phyloP scores from a whole-genome alignment of 2,329 filamentous ascomycete genomes.

The Lachnellula suecica region DNA sequence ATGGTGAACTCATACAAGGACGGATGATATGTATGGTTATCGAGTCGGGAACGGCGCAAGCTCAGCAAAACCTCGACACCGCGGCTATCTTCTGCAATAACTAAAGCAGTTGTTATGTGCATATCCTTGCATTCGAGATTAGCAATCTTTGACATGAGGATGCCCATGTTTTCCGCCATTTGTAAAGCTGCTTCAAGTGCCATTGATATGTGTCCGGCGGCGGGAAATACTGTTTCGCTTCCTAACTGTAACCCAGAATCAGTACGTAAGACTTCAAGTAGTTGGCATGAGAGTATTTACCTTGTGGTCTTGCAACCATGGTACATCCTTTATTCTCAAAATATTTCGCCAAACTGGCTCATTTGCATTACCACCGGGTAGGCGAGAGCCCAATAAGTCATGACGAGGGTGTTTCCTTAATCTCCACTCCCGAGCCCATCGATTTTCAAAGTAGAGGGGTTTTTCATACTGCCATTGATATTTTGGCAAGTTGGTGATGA shows the following conservation, averaged over 20 bases:
- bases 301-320: conserved; percentile 50
- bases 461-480: conserved; percentile 53
- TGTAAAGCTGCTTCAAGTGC: neutral
- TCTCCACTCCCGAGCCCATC: conserved; percentile 42
- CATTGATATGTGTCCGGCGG: neutral
- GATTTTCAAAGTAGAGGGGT: conserved; percentile 52
- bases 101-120: neutral
- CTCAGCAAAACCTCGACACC: neutral
- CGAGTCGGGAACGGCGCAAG: neutral
- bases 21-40: neutral
- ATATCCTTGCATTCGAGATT: neutral
- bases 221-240: neutral
- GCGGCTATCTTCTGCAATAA: neutral
- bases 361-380: conserved; percentile 16
- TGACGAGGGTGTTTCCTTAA: conserved; percentile 44
- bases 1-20: neutral
- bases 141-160: neutral
- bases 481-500: conserved; percentile 44
- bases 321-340: conserved; percentile 31
- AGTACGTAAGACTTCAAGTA: neutral
- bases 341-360: conserved; percentile 33
- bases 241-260: neutral
- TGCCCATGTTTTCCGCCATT: neutral
- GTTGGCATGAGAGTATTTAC: conserved; percentile 29
- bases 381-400: conserved; percentile 27